Conservation (phyloP, 129 eudicot species). For the Chrysanthemum seticuspe region DNA sequence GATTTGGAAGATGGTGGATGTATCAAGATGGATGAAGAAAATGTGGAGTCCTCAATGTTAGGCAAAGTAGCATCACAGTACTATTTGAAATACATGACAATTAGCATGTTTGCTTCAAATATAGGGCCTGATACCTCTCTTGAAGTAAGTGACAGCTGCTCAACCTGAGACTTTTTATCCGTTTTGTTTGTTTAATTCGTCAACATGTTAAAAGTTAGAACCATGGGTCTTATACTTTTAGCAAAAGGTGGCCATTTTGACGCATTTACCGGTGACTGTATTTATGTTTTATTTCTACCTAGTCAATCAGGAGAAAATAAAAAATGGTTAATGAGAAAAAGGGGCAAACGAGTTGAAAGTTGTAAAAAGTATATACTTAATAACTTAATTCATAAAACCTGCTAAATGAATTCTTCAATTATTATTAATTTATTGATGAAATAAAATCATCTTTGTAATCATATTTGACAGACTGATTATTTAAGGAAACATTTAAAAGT, state of each 20-base stretch:
- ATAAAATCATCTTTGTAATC: not conserved
- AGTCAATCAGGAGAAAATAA: not conserved
- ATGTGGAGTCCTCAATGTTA: conserved; percentile 79
- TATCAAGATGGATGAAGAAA: conserved; percentile 69
- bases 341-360: not conserved
- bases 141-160: conserved; percentile 55
- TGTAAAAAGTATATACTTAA: not conserved
- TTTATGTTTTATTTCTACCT: not conserved
- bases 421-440: not conserved
- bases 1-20: conserved; percentile 98
- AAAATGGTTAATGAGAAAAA: not conserved
- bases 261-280: not conserved
- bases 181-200: conserved; percentile 1
- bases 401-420: not conserved
- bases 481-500: not conserved
- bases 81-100: conserved; percentile 82
- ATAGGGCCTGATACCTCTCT: conserved; percentile 85
- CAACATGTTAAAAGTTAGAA: not conserved
- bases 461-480: not conserved
- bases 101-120: conserved; percentile 94
- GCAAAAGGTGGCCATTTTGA: not conserved
- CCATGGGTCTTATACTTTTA: not conserved
- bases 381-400: not conserved
- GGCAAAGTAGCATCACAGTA: conserved; percentile 94
- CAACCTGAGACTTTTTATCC: not conserved